Conservation (phyloP, 805 yeast genomes). For the Candida nitratophila region DNA sequence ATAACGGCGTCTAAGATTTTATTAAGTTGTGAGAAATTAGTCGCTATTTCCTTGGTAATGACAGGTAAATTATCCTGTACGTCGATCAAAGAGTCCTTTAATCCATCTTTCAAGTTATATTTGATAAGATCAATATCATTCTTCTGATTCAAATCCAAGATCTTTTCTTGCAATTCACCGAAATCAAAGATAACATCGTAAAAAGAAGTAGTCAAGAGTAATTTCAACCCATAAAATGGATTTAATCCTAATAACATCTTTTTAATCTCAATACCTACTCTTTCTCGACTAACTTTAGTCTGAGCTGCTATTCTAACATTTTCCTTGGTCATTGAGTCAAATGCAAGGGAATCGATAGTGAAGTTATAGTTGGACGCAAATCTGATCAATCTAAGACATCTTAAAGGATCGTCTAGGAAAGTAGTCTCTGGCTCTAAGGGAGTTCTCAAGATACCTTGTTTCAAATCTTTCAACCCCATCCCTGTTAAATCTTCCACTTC, state of each 20-base stretch:
- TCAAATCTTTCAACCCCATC: conserved; percentile 65
- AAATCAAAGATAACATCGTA: conserved; percentile 52
- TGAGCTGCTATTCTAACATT: conserved; percentile 53
- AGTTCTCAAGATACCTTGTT: conserved; percentile 68
- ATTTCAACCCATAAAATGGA: conserved; percentile 55
- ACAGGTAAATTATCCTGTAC: conserved; percentile 12
- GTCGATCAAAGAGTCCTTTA: conserved; percentile 11
- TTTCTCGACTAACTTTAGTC: conserved; percentile 78
- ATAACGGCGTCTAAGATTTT: conserved; percentile 3
- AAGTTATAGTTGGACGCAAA: conserved; percentile 80
- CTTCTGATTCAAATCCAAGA: conserved; percentile 9
- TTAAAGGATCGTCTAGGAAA: conserved; percentile 87
- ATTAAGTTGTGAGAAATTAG: conserved; percentile 12
- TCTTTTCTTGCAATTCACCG: conserved; percentile 21
- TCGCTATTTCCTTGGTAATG: conserved; percentile 10
- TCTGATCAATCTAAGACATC: conserved; percentile 79
- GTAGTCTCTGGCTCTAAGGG: conserved; percentile 84
- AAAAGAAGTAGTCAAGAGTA: conserved; percentile 50
- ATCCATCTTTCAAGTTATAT: conserved; percentile 9
- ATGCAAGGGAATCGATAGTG: conserved; percentile 48
- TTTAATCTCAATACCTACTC: conserved; percentile 79
- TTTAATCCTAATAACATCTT: conserved; percentile 65
- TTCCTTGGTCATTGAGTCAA: conserved; percentile 55
- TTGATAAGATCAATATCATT: background rate
- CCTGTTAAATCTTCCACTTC: conserved; percentile 82